A percentile compares a stretch with the other conserved stretches of the same genome.
These are phyloP conservation scores for Aspergillus brunneoviolaceus DNA, from an alignment of 2,329 filamentous ascomycete genomes.

Conservation along the genomic window DNA sequence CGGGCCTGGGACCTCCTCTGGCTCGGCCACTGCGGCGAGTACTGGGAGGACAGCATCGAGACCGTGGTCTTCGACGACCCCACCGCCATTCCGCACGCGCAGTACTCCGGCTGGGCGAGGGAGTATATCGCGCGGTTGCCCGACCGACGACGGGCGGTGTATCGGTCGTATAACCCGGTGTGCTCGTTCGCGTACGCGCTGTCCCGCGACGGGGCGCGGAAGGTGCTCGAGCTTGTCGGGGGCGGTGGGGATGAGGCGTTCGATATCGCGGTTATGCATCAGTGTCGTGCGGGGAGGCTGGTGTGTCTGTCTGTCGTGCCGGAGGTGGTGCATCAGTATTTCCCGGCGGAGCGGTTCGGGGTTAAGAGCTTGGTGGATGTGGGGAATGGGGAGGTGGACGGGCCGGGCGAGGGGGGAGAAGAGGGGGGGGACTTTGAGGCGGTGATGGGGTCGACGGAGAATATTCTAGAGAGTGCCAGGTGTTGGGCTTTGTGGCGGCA, in stretches of 20 bases:
- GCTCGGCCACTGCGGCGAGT: slow-evolving; percentile 38
- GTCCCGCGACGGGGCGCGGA: slow-evolving; percentile 41
- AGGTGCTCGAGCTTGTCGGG: slow-evolving; percentile 30
- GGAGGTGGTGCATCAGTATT: slow-evolving; percentile 38
- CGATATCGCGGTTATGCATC: slow-evolving; percentile 34
- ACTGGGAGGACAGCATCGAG: slow-evolving; percentile 18
- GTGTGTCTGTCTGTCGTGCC: slow-evolving; percentile 41
- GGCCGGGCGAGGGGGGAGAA: slow-evolving; percentile 11
- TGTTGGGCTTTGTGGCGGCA: slow-evolving; percentile 32
- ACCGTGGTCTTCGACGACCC: slow-evolving; percentile 22
- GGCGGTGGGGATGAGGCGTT: slow-evolving; percentile 35
- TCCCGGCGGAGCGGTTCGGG: slow-evolving; percentile 28
- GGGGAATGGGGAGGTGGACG: slow-evolving; percentile 21
- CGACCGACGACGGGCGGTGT: slow-evolving; percentile 27
- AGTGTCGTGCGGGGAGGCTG: slow-evolving; percentile 29
- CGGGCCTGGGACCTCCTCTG: slow-evolving; percentile 39
- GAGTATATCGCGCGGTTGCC: slow-evolving; percentile 11
- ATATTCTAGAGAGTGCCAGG: slow-evolving; percentile 36
- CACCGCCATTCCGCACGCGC: slow-evolving; percentile 23
- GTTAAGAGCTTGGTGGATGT: slow-evolving; percentile 25
- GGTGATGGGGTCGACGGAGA: slow-evolving; percentile 34
- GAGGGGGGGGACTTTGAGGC: slow-evolving; percentile 20
- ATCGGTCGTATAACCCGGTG: slow-evolving; percentile 27
- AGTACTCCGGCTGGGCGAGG: slow-evolving; percentile 19
- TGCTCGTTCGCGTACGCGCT: slow-evolving; percentile 40